Percentiles rank a stretch among this genome's conserved stretches.
These are phyloP conservation scores for Aspergillus costaricaensis DNA, from an alignment of 2,329 filamentous ascomycete species.

Conservation along the genomic window DNA sequence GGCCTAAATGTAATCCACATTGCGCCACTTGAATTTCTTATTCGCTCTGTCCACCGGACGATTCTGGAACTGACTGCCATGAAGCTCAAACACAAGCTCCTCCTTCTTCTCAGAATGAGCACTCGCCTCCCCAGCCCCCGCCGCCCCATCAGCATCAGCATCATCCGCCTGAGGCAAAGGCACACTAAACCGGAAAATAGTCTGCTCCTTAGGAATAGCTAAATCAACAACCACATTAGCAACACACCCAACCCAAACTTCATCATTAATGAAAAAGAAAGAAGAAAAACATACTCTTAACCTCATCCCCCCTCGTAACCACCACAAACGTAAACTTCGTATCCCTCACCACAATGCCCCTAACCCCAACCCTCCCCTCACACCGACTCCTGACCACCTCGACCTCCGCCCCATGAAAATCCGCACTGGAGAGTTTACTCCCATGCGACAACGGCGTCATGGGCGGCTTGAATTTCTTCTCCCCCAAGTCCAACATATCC, in stretches of 20 bases:
- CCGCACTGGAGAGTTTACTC: conserved; percentile 74
- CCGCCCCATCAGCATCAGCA: conserved; percentile 23
- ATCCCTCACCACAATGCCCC: conserved; percentile 86
- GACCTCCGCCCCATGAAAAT: conserved; percentile 84
- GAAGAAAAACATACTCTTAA: conserved; percentile 60
- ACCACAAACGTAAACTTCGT: conserved; percentile 84
- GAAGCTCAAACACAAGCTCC: conserved; percentile 75
- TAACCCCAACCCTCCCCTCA: conserved; percentile 76
- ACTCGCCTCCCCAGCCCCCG: conserved; percentile 19
- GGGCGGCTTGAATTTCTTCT: conserved; percentile 21
- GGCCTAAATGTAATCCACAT: conserved; percentile 69
- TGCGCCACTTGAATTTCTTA: conserved; percentile 88
- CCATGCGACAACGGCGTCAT: conserved; percentile 60
- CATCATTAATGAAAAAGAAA: neutral
- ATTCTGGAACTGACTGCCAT: conserved; percentile 83
- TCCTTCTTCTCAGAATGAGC: conserved; percentile 28
- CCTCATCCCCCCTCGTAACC: conserved; percentile 67
- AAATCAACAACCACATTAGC: neutral
- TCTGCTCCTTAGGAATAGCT: conserved; percentile 85
- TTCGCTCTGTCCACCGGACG: conserved; percentile 82
- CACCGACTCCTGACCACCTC: conserved; percentile 82
- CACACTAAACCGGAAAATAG: conserved; percentile 77
- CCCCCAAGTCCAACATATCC: conserved; percentile 69
- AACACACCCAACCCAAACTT: neutral
- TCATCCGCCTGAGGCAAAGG: conserved; percentile 45